Evolutionary conservation across 2,329 filamentous ascomycete species (phyloP), one percentile per base, ranked within the genome.

Genomic region (Claviceps quebecensis): DNA sequence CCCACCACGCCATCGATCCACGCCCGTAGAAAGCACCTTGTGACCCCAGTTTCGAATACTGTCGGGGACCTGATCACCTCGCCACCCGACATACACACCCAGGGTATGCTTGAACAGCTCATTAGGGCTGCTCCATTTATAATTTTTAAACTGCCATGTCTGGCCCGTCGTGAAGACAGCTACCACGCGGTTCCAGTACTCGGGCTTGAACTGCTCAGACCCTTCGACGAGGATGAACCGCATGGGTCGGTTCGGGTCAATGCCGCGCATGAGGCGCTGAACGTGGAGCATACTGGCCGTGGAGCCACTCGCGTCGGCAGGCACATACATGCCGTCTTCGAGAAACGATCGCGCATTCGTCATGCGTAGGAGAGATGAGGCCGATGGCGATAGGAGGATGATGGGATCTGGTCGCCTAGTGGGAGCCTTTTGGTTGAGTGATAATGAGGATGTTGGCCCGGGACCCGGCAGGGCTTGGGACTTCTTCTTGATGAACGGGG

Each of bases 91-190:
- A 62, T 87, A 95, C 48, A 98, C 73, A 52, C 93, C 93, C 14
- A 88, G 75, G 2, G 88, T 86, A 62, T 96, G 87, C 58, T 82
- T 81, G 72, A 98, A 98, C 48, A 98, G 75, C 63, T 97, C 93
- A 14, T 82, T 77, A 0, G 93, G 87, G 52, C 85, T 84, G 58
- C 84, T 84, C 88, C 93, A 98, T 69, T 95, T 95, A 77, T 98
- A 98, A 58, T 82, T 86, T 71, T 96, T 95, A 72, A 98, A 98
- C 69, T 98, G 93, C 93, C 93, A 98, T 9, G 85, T 83, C 71
- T 98, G 93, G 37, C 93, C 93, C 0, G 93, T 98, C 0, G 93
- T 98, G 70, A 98, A 97, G 52, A 98, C 90, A 13, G 87, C 93
- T 1, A 96, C 93, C 6, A 98, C 86, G 49, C 90, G 83, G 61